A percentile compares a stretch with the other conserved stretches of the same genome.
Conservation (phyloP, 2,329 filamentous ascomycete genomes). For the Botrytis squamosa region DNA sequence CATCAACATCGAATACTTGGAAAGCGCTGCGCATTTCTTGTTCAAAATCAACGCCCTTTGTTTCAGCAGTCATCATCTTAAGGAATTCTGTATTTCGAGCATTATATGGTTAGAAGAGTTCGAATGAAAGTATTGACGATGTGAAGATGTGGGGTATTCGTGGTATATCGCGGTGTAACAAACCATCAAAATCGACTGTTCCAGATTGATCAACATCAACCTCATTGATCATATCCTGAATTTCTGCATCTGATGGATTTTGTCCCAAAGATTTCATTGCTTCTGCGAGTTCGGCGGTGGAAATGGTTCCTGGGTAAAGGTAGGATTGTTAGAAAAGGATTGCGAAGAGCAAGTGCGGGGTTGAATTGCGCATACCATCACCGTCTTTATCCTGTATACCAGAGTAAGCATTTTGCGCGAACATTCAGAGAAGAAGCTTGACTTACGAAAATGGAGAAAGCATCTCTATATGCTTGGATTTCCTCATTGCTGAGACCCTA, state of each 20-base stretch:
- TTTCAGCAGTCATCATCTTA: constrained; percentile 63
- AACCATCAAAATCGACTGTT: constrained; percentile 23
- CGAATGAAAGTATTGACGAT: neutral
- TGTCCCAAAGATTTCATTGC: constrained; percentile 22
- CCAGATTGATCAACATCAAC: constrained; percentile 23
- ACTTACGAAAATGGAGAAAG: constrained; percentile 21
- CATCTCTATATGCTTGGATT: constrained; percentile 22
- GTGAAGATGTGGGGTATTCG: constrained; percentile 12
- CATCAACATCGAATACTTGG: constrained; percentile 65
- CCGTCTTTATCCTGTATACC: constrained; percentile 18
- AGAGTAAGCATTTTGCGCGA: neutral
- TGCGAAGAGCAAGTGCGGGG: constrained; percentile 16
- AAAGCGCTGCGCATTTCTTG: constrained; percentile 65
- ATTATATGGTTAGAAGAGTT: constrained; percentile 11
- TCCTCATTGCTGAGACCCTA: constrained; percentile 22
- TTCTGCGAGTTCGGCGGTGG: constrained; percentile 18
- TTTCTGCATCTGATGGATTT: constrained; percentile 21
- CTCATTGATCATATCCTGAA: constrained; percentile 24
- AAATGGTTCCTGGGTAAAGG: constrained; percentile 17
- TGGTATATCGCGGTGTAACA: constrained; percentile 5
- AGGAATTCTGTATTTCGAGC: constrained; percentile 55
- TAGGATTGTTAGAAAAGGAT: neutral
- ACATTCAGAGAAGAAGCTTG: neutral
- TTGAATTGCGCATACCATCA: constrained; percentile 20
- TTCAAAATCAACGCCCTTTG: constrained; percentile 61